These are phyloP conservation scores for Fonsecaea nubica DNA, from an alignment of 2,329 filamentous ascomycete genomes.

Conservation along the genomic window DNA sequence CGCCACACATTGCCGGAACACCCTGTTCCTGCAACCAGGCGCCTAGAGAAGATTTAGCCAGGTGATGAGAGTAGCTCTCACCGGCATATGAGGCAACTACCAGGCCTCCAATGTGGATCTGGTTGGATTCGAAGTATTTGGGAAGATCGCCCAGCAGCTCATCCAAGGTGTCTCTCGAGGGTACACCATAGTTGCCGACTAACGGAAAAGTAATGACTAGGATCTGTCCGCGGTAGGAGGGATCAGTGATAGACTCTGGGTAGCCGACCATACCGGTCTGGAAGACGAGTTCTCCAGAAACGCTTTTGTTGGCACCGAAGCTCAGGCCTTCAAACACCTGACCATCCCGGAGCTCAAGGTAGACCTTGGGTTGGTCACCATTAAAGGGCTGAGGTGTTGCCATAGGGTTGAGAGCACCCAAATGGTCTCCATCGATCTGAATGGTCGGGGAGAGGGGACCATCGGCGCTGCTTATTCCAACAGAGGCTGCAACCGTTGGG, in stretches of 20 bases:
- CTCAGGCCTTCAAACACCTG: slow-evolving; percentile 90
- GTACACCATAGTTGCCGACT: slow-evolving; percentile 97
- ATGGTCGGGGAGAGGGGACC: slow-evolving; percentile 20
- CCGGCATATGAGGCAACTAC: slow-evolving; percentile 90
- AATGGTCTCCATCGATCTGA: slow-evolving; percentile 22
- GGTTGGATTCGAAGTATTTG: slow-evolving; percentile 87
- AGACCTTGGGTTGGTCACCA: slow-evolving; percentile 68
- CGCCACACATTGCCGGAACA: slow-evolving; percentile 90
- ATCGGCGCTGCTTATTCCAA: slow-evolving; percentile 41
- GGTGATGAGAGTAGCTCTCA: slow-evolving; percentile 93
- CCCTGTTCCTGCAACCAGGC: slow-evolving; percentile 96
- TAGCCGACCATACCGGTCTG: slow-evolving; percentile 99
- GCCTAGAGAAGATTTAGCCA: slow-evolving; percentile 87
- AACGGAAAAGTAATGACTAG: slow-evolving; percentile 95
- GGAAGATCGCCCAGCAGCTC: slow-evolving; percentile 84
- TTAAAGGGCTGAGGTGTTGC: slow-evolving; percentile 66
- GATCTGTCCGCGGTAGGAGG: slow-evolving; percentile 90
- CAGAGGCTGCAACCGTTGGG: slow-evolving; percentile 50
- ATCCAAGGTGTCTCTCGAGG: slow-evolving; percentile 82
- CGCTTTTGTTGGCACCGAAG: slow-evolving; percentile 93
- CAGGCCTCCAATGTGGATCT: slow-evolving; percentile 93
- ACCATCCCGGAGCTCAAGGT: slow-evolving; percentile 92
- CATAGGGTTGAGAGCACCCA: slow-evolving; percentile 56
- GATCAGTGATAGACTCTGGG: slow-evolving; percentile 89
- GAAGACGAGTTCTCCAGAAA: slow-evolving; percentile 96